Evolutionary conservation across 208 protist species (phyloP).

Genomic region (Acanthamoeba triangularis): DNA sequence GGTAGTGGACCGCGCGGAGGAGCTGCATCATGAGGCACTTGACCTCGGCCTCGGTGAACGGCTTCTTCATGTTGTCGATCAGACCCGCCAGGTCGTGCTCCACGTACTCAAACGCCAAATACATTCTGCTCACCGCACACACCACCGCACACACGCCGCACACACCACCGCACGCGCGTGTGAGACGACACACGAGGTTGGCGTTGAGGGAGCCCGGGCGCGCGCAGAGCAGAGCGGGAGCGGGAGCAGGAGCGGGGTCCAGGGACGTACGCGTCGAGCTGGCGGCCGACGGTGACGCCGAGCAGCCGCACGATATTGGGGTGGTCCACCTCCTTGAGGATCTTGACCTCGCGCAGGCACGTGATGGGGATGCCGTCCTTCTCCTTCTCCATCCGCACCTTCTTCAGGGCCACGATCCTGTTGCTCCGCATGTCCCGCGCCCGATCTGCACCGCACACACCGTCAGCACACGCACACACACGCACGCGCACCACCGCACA

Average conservation of each 20-base stretch:
- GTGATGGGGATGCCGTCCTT: conserved; percentile 93
- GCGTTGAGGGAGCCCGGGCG: background rate
- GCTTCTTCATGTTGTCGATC: conserved; percentile 85
- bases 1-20: conserved; percentile 81
- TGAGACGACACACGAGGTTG: background rate
- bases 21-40: conserved; percentile 91
- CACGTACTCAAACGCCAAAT: conserved; percentile 92
- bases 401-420: conserved; percentile 91
- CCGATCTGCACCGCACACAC: background rate
- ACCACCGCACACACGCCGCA: no score
- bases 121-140: conserved; percentile 80
- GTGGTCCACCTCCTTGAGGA: conserved; percentile 87
- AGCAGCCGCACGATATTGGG: conserved; percentile 89
- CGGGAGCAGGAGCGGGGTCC: background rate
- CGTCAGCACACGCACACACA: background rate
- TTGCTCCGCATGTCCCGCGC: conserved; percentile 84
- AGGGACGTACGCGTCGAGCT: conserved; percentile 70
- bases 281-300: conserved; percentile 86
- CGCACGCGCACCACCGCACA: background rate
- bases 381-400: conserved; percentile 90
- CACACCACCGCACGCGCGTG: background rate
- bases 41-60: conserved; percentile 88
- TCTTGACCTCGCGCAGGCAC: conserved; percentile 90
- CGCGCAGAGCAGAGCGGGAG: background rate
- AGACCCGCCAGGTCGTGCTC: conserved; percentile 90